These are phyloP conservation scores for Chalaropsis thielavioides DNA, from an alignment of 2,329 filamentous ascomycete species.

Conservation along the genomic window DNA sequence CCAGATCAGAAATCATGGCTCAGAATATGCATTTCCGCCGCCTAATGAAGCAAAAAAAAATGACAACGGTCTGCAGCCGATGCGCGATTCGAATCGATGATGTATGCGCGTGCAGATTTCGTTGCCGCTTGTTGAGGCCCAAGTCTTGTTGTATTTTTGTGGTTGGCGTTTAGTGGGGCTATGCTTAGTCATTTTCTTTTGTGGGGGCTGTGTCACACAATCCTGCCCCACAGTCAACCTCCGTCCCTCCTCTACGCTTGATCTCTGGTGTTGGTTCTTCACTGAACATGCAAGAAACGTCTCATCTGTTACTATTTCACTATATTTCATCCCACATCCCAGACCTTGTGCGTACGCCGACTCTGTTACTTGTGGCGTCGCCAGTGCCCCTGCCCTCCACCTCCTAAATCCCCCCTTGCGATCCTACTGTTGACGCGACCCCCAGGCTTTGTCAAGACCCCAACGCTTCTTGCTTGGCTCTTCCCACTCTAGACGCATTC, in stretches of 20 bases:
- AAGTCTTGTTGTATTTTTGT: not conserved
- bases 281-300: no score
- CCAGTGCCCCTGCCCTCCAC: not conserved
- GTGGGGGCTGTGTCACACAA: not conserved
- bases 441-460: not conserved
- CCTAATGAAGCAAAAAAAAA: conserved; percentile 5
- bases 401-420: no score
- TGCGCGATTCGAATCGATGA: conserved; percentile 13
- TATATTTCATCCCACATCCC: no score
- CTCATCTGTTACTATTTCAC: not conserved
- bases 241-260: no score
- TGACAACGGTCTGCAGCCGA: not conserved
- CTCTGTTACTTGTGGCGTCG: conserved; percentile 4
- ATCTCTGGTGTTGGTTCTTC: no score
- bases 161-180: not conserved
- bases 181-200: not conserved
- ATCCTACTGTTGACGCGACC: no score
- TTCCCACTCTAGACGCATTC: no score
- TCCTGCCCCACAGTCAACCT: not conserved
- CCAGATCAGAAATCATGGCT: conserved; percentile 18
- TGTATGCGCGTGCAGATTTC: not conserved
- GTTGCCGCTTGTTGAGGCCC: not conserved
- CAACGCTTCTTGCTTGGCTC: no score
- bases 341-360: not conserved
- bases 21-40: not conserved